Base-by-base conservation (phyloP, 345 rosid genomes). In the Lepidium didymum region DNA sequence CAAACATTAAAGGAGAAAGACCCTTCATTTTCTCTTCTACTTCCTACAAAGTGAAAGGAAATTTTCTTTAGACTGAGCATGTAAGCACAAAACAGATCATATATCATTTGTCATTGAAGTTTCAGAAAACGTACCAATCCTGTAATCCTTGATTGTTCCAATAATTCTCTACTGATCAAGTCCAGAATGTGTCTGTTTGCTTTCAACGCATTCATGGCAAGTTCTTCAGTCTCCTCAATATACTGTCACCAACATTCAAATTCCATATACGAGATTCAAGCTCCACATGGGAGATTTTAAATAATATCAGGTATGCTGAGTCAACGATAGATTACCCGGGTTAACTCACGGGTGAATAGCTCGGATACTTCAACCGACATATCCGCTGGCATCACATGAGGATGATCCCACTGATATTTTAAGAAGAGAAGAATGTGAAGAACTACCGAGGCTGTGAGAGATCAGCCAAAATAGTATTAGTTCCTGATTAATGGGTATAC, bases 281-380 rank as follows among this genome's bases (percentile, higher is more conserved):
- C 73, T 44, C 64, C 56, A 51, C 62, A 33, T 11, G 1, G 7
- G 56, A 65, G 52, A 65, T n/a, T 4, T 41, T 23, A 25, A 31
- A n/a, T 58, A 14, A 50, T 38, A 73, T 41, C 16, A 25, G 63
- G 52, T 12, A 13, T 44, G 53, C 37, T 9, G 25, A 60, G 64
- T 44, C 61, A 61, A 68, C 69, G 46, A 74, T 67, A 46, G 33
- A 63, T 82, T 87, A 88, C 97, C 89, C 94, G 79, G 49, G 90
- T 84, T 79, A 93, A 77, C 77, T 93, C 97, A 58, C 98, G 90
- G 27, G 88, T 76, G 69, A 90, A 90, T 70, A 93, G 78, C 82
- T 93, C 98, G n/a, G 98, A 90, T 45, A 88, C 85, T 84, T 90
- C 98, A 65, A 79, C 72, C 3, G 97, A 84, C 98, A 93, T 84